Base-by-base conservation (phyloP, 768 basidiomycete genomes). In the Termitomyces sp. region DNA sequence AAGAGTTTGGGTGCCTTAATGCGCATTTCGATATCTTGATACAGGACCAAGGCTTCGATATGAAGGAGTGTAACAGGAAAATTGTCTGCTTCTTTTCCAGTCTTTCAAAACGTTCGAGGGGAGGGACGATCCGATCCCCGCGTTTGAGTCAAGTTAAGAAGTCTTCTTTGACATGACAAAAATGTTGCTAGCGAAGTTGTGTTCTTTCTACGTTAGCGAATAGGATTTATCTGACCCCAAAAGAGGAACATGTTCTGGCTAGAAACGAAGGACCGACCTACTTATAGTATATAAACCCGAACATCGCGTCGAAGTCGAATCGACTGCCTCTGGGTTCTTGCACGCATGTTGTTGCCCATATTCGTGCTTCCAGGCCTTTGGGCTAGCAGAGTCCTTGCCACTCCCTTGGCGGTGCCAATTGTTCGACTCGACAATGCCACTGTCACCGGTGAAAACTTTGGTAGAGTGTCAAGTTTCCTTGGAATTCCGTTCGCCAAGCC, bases 401-500 rank as follows among this genome's bases (percentile, higher is more conserved):
- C 72, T 43, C 68, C 70, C 14, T 66, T 67, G 14, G 67, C 69
- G n/a, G 64, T 63, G 17, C 76, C 77, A 1, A 73, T 73, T 1
- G 73, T 84, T 34, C 73, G 68, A 7, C 74, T 84, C 40, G 79
- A 80, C 63, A 62, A 71, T 50, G 83, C 74, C 4, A 81, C 76
- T 0, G 76, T 84, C 68, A 72, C 72, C n/a, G 84, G 84, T 15
- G 65, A 61, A 17, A 65, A 68, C 9, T 70, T 68, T 38, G 75
- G 75, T 3, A 60, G 60, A 3, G 66, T 73, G 11, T 68, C 77
- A 10, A 73, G 76, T 60, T 86, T 81, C 65, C 69, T 82, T 2
- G 83, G 84, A 2, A 83, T 86, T 43, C 84, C 84, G 1, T 86
- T 81, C 58, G 84, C 82, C 14, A 63, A 78, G 66, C 80, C 85